Evolutionary conservation across 169 alveolate genomes (phyloP), one percentile per base, ranked within the genome.

Genomic region (Theileria orientalis): DNA sequence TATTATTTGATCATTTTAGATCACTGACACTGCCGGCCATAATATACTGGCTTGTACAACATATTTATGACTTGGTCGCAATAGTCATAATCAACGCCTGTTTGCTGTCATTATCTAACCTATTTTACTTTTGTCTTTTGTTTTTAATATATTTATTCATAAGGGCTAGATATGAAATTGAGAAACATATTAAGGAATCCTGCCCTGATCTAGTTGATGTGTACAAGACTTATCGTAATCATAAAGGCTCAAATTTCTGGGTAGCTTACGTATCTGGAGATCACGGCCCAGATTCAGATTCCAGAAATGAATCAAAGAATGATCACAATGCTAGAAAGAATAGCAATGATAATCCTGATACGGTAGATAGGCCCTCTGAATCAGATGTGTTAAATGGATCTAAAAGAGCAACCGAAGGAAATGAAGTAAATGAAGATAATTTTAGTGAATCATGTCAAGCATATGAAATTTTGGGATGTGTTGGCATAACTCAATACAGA

Each of bases 151-250:
- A 92, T 74, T 86, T 93, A 59, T 86, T 85, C 68, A 83, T 91
- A 27, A 83, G 96, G 33, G 93, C 96, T 0, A 68, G 92, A 13
- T 87, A 83, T 66, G 96, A 93, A 72, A 88, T 93, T 37, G 95
- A 92, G 42, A 82, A 85, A 44, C 93, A 93, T 75, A 93, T 93
- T 61, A 76, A 92, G 63, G 76, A 91, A 35, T 85, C 86, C 69
- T 93, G 96, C 77, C 94, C 95, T 14, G 96, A 93, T 68, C 83
- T 93, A 62, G 92, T 90, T 21, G 91, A 87, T 56, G 87, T 91
- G 3, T 86, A 79, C 70, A 87, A 90, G 54, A 82, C 95, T 30
- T 93, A 92, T 68, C 86, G 90, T 62, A 89, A 79, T 44, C 79
- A 86, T 33, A 85, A 85, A 46, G 92, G 91, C 19, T 77, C 93